Evolutionary conservation across 495 filamentous ascomycete species (phyloP).

Genomic region (Aspergillus hancockii): DNA sequence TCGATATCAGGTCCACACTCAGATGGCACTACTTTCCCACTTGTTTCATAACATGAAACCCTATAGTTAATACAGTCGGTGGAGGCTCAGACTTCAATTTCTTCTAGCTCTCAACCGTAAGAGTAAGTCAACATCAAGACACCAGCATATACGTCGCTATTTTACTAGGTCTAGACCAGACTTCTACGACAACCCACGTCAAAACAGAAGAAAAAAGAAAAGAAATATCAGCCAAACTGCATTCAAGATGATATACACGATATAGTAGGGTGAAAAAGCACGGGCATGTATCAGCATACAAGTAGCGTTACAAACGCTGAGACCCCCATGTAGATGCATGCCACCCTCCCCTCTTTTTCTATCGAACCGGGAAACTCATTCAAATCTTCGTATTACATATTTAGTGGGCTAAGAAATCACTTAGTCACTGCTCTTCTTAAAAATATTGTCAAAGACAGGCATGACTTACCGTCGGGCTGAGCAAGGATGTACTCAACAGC

Average conservation of each 20-base stretch:
- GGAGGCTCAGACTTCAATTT: no score
- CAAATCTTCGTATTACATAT: slow-evolving; percentile 36
- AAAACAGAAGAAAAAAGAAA: not conserved
- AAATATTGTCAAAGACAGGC: not conserved
- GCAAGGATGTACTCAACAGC: slow-evolving; percentile 92
- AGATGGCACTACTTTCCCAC: not conserved
- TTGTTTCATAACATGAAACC: no score
- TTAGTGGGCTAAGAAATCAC: slow-evolving; percentile 40
- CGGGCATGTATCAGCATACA: slow-evolving; percentile 47
- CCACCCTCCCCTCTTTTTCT: slow-evolving; percentile 43
- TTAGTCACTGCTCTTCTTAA: slow-evolving; percentile 16
- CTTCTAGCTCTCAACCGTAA: no score
- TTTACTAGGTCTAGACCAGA: no score
- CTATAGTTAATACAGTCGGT: no score
- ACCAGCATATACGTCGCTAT: no score
- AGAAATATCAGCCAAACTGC: slow-evolving; percentile 32
- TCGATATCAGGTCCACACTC: not conserved
- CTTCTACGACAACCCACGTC: not conserved
- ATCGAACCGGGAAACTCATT: slow-evolving; percentile 34
- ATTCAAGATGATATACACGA: slow-evolving; percentile 53
- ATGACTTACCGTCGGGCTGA: slow-evolving; percentile 78
- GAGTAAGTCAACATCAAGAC: no score
- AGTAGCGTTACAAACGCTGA: slow-evolving; percentile 26
- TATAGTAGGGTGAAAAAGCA: slow-evolving; percentile 42
- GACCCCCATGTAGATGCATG: slow-evolving; percentile 27